phyloP scores from a whole-genome alignment of 2,329 filamentous ascomycete species.

The Orbilia blumenaviensis region DNA sequence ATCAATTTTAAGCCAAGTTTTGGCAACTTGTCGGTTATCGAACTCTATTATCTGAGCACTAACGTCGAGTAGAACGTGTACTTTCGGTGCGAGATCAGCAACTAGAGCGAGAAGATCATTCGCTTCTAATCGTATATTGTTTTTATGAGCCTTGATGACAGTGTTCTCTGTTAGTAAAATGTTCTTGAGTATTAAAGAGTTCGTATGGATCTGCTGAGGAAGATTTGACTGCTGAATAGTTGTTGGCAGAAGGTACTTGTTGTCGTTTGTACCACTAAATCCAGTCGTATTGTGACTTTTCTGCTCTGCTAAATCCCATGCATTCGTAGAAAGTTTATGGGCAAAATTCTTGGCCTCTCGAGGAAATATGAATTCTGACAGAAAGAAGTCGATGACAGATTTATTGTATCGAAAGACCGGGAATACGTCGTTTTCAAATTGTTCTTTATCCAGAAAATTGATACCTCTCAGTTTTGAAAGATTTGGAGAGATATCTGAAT shows the following conservation, averaged over 20 bases:
- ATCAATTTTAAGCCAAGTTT: constrained; percentile 64
- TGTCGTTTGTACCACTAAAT: constrained; percentile 77
- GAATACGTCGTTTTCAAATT: constrained; percentile 67
- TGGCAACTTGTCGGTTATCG: constrained; percentile 67
- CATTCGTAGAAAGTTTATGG: constrained; percentile 71
- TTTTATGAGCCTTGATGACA: constrained; percentile 56
- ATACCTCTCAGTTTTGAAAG: constrained; percentile 62
- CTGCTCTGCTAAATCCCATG: constrained; percentile 69
- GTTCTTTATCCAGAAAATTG: constrained; percentile 17
- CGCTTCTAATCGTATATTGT: constrained; percentile 57
- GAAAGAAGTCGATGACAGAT: constrained; percentile 70
- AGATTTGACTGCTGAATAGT: constrained; percentile 69
- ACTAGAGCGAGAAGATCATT: constrained; percentile 64
- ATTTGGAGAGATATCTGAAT: constrained; percentile 58
- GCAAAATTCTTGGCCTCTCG: constrained; percentile 72
- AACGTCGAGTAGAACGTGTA: constrained; percentile 74
- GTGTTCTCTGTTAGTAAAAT: constrained; percentile 39
- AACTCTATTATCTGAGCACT: constrained; percentile 75
- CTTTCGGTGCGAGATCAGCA: constrained; percentile 59
- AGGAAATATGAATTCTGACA: constrained; percentile 69
- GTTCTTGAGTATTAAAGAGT: constrained; percentile 69
- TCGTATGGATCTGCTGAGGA: constrained; percentile 69
- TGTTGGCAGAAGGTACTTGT: constrained; percentile 68
- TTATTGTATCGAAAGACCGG: constrained; percentile 66
- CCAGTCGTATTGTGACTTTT: constrained; percentile 67